These are phyloP conservation scores for Zygnema circumcarinatum DNA, from an alignment of 139 green algal genomes.

Conservation along the genomic window DNA sequence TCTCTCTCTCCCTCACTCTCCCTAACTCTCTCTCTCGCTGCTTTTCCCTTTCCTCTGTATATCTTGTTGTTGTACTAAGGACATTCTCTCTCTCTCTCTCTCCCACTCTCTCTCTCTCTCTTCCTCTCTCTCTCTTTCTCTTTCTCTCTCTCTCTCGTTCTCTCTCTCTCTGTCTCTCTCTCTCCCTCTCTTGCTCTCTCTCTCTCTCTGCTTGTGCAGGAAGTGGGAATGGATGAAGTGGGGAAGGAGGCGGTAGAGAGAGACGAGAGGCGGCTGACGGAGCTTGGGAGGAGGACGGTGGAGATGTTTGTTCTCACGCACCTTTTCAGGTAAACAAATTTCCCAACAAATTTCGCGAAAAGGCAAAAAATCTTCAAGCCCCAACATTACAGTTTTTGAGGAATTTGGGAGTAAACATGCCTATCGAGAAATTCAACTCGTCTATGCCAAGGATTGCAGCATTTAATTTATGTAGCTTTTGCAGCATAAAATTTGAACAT, in stretches of 20 bases:
- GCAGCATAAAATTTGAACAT: no score
- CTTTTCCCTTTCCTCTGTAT: conserved; percentile 9
- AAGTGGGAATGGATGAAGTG: conserved; percentile 27
- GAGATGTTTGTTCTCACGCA: conserved; percentile 92
- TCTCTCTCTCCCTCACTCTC: no score
- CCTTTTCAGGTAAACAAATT: conserved; percentile 72
- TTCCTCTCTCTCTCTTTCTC: not conserved
- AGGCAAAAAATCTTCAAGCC: no score
- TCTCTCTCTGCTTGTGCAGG: not conserved
- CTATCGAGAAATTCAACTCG: not conserved
- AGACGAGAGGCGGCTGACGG: conserved; percentile 89
- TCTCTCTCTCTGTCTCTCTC: not conserved
- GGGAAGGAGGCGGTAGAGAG: conserved; percentile 78
- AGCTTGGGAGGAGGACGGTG: conserved; percentile 86
- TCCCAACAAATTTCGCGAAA: no score
- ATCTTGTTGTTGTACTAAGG: no score
- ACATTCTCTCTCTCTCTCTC: not conserved
- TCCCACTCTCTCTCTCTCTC: not conserved
- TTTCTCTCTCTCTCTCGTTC: not conserved
- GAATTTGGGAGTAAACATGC: not conserved
- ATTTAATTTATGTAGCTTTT: no score
- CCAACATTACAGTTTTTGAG: not conserved
- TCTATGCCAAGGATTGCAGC: not conserved
- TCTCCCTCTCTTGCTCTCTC: not conserved
- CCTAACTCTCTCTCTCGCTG: not conserved